A percentile compares a stretch with the other conserved stretches of the same genome.
These are phyloP conservation scores for Coemansia brasiliensis DNA, from an alignment of 192 early-diverging fungal genomes.

Conservation along the genomic window DNA sequence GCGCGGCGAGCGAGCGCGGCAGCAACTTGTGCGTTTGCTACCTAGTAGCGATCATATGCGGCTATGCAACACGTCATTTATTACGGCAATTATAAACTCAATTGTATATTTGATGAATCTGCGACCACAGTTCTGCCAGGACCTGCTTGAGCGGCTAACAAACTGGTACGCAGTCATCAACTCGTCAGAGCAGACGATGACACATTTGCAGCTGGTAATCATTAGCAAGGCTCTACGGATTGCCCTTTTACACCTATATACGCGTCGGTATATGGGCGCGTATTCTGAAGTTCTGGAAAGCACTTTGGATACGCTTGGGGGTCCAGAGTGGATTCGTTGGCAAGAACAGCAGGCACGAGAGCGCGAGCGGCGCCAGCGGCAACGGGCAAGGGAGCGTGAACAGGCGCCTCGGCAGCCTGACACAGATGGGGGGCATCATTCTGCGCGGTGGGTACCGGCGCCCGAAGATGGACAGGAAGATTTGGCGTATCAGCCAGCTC, in stretches of 20 bases:
- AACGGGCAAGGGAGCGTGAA: conserved; percentile 21
- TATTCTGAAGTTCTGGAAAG: conserved; percentile 32
- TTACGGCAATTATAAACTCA: conserved; percentile 45
- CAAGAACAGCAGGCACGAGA: conserved; percentile 34
- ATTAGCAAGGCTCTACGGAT: conserved; percentile 44
- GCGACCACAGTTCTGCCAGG: conserved; percentile 43
- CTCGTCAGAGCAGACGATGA: conserved; percentile 43
- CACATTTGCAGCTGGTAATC: conserved; percentile 33
- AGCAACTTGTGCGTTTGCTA: conserved; percentile 41
- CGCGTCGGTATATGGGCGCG: conserved; percentile 30
- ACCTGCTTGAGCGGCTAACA: conserved; percentile 24
- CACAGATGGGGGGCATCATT: background rate
- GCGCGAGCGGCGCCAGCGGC: conserved; percentile 14
- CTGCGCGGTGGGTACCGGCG: conserved; percentile 20
- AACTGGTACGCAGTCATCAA: conserved; percentile 46
- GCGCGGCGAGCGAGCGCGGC: conserved; percentile 34
- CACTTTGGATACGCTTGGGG: conserved; percentile 41
- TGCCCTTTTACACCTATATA: conserved; percentile 39
- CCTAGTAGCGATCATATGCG: conserved; percentile 47
- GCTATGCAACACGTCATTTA: conserved; percentile 49
- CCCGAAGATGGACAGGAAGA: conserved; percentile 16
- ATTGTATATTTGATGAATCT: conserved; percentile 47
- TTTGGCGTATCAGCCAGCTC: conserved; percentile 26
- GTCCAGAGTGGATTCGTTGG: conserved; percentile 43
- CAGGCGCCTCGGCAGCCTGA: conserved; percentile 13